A percentile compares a stretch with the other conserved stretches of the same genome.
Evolutionary conservation across 2,329 filamentous ascomycete genomes (phyloP).

Genomic region (Zarea fungicola): DNA sequence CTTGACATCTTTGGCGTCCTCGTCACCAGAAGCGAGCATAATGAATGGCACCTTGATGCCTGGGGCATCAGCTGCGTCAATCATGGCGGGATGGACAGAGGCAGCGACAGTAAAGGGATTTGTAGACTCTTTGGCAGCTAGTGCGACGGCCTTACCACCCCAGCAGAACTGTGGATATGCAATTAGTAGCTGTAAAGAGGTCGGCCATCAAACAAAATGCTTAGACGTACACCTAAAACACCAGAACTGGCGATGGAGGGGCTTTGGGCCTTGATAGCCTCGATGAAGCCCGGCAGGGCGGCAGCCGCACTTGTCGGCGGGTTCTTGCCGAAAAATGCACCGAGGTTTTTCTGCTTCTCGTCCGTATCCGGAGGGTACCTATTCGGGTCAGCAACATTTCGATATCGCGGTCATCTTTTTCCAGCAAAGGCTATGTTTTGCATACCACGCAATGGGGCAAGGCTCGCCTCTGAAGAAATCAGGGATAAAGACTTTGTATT

Average conservation of each 20-base stretch:
- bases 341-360: conserved; percentile 57
- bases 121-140: conserved; percentile 42
- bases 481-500: conserved; percentile 84
- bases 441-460: conserved; percentile 45
- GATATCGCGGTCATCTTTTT: neutral
- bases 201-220: too few species aligned
- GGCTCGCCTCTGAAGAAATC: conserved; percentile 84
- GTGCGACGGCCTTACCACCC: conserved; percentile 62
- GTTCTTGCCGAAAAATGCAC: conserved; percentile 51
- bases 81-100: conserved; percentile 56
- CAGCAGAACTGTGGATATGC: conserved; percentile 59
- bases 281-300: conserved; percentile 50
- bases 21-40: conserved; percentile 62
- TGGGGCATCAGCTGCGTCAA: conserved; percentile 56
- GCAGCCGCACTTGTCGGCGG: conserved; percentile 42
- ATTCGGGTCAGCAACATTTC: neutral
- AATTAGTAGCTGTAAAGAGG: too few species aligned
- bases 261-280: conserved; percentile 47
- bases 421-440: neutral
- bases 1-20: conserved; percentile 50
- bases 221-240: conserved; percentile 55
- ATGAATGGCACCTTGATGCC: conserved; percentile 56
- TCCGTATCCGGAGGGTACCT: conserved; percentile 59
- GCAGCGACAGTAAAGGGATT: conserved; percentile 53
- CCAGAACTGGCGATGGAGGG: conserved; percentile 53